phyloP scores from a whole-genome alignment of 768 basidiomycete species.

The Coprinellus micaceus region DNA sequence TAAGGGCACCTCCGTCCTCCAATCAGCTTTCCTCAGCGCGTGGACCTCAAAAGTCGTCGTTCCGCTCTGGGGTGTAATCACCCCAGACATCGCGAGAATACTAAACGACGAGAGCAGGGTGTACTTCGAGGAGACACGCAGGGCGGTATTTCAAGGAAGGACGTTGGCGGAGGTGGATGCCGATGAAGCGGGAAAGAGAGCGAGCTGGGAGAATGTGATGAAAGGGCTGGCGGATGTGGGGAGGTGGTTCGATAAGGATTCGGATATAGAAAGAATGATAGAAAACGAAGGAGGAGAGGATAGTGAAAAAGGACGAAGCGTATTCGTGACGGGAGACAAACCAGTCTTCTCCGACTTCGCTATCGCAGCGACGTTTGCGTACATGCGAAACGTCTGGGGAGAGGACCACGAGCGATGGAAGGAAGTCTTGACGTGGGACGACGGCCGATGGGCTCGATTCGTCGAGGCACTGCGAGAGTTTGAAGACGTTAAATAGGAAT shows the following conservation, averaged over 20 bases:
- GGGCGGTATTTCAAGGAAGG: constrained; percentile 27
- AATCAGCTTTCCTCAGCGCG: constrained; percentile 32
- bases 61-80: constrained; percentile 17
- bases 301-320: constrained; percentile 20
- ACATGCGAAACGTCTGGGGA: constrained; percentile 17
- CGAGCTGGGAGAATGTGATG: constrained; percentile 36
- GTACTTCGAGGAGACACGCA: constrained; percentile 36
- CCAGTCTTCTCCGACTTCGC: constrained; percentile 35
- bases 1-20: constrained; percentile 32
- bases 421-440: constrained; percentile 19
- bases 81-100: constrained; percentile 16
- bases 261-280: not conserved
- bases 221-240: constrained; percentile 26
- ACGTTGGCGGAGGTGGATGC: constrained; percentile 35
- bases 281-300: not conserved
- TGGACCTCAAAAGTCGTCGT: constrained; percentile 13
- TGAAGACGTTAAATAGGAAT: not conserved
- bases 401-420: constrained; percentile 27
- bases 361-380: constrained; percentile 21
- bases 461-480: constrained; percentile 11
- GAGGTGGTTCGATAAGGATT: constrained; percentile 27
- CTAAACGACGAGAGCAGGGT: constrained; percentile 22
- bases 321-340: constrained; percentile 33
- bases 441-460: constrained; percentile 23
- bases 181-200: constrained; percentile 24